Conservation (phyloP, 2,329 filamentous ascomycete genomes). For the Fusarium austroafricanum region DNA sequence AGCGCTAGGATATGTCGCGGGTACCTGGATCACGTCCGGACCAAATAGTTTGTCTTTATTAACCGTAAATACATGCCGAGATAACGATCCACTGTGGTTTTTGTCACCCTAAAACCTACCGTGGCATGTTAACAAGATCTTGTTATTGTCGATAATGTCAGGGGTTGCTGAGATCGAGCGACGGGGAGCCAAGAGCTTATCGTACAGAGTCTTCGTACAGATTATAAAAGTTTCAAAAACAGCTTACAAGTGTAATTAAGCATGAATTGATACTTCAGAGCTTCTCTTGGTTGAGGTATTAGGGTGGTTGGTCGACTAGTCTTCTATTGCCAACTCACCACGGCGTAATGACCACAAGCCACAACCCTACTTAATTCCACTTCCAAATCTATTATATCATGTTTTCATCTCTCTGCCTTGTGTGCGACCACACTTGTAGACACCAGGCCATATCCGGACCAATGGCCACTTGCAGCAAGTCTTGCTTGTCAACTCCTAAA, state of each 20-base stretch:
- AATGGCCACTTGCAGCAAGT: constrained; percentile 4
- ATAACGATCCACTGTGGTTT: constrained; percentile 4
- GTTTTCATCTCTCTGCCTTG: not conserved
- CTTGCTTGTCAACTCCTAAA: not conserved
- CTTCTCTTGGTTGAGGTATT: not conserved
- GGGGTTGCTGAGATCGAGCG: constrained; percentile 2
- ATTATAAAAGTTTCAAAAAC: not conserved
- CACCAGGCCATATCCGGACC: not conserved
- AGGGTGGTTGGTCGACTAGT: not conserved
- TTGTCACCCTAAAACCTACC: not conserved
- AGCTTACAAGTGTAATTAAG: not conserved
- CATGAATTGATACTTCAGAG: not conserved
- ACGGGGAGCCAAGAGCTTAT: not conserved
- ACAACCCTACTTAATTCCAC: not conserved
- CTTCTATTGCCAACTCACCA: not conserved
- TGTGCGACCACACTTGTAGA: not conserved
- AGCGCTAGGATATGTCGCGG: constrained; percentile 19
- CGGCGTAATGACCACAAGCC: not conserved
- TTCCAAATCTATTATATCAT: not conserved
- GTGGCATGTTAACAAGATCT: constrained; percentile 14
- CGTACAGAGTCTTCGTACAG: not conserved
- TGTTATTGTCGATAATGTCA: not conserved
- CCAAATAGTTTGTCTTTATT: not conserved
- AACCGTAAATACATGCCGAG: not conserved
- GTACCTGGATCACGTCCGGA: constrained; percentile 20